Evolutionary conservation across 1,284 basidiomycete species (phyloP).

Genomic region (Ceratobasidium papillatum): DNA sequence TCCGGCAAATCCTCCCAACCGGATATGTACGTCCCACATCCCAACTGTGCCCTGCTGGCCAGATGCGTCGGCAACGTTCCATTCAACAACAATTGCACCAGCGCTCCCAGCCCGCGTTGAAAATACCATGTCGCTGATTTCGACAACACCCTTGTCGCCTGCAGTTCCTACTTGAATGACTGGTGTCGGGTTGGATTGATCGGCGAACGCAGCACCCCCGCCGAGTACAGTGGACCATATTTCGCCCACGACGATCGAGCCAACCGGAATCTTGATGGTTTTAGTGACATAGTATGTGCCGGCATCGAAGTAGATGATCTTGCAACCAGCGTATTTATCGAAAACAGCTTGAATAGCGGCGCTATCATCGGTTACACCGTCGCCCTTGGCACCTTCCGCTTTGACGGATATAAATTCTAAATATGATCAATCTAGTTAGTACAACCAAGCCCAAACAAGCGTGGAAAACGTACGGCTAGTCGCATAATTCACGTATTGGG

Average conservation of each 20-base stretch:
- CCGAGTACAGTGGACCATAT: constrained; percentile 79
- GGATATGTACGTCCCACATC: constrained; percentile 76
- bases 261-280: constrained; percentile 75
- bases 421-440: neutral
- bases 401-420: constrained; percentile 68
- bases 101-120: constrained; percentile 56
- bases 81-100: constrained; percentile 75
- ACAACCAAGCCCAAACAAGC: neutral
- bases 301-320: constrained; percentile 71
- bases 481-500: constrained; percentile 71
- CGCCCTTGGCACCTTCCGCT: constrained; percentile 72
- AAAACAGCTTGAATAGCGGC: constrained; percentile 69
- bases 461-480: constrained; percentile 53
- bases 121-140: constrained; percentile 65
- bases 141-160: constrained; percentile 60
- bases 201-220: constrained; percentile 65
- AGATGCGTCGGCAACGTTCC: constrained; percentile 69
- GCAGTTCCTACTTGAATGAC: constrained; percentile 65
- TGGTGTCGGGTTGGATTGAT: constrained; percentile 62
- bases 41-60: constrained; percentile 68
- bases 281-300: constrained; percentile 69
- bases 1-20: constrained; percentile 58
- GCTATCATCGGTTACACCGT: constrained; percentile 80
- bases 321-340: constrained; percentile 72
- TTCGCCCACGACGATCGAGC: constrained; percentile 76